Conservation (phyloP, 768 basidiomycete species). For the Collybia mongolica region DNA sequence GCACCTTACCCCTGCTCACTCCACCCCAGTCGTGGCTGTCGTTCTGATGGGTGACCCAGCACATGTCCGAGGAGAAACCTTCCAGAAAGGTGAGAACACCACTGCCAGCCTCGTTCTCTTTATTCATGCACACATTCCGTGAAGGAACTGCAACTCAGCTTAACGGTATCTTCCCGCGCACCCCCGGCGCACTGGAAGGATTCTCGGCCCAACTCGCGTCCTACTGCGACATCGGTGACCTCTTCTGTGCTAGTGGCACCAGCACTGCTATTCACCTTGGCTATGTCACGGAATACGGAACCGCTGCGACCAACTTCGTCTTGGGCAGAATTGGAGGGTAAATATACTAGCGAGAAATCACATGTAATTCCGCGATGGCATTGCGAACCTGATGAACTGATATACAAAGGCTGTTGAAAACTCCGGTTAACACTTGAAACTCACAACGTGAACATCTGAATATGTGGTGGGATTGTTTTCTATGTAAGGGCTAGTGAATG, state of each 20-base stretch:
- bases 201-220: slow-evolving; percentile 6
- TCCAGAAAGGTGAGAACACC: slow-evolving; percentile 17
- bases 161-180: slow-evolving; percentile 7
- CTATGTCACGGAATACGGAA: slow-evolving; percentile 6
- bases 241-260: slow-evolving; percentile 7
- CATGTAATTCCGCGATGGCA: too few species aligned
- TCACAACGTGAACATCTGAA: too few species aligned
- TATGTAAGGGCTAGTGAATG: too few species aligned
- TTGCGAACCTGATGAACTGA: too few species aligned
- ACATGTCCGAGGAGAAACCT: slow-evolving; percentile 22
- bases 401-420: too few species aligned
- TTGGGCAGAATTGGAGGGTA: slow-evolving; percentile 8
- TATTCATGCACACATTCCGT: not conserved
- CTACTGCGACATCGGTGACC: slow-evolving; percentile 9
- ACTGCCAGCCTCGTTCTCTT: too few species aligned
- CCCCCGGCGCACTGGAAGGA: slow-evolving; percentile 6
- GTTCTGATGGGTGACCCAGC: slow-evolving; percentile 26
- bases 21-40: slow-evolving; percentile 20
- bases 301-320: slow-evolving; percentile 1
- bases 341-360: not conserved
- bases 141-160: slow-evolving; percentile 7
- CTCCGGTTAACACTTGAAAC: too few species aligned
- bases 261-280: slow-evolving; percentile 4
- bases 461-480: too few species aligned
- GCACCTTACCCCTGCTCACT: not conserved